Base-by-base conservation (phyloP, 768 basidiomycete species). In the Tulasnella calospora region DNA sequence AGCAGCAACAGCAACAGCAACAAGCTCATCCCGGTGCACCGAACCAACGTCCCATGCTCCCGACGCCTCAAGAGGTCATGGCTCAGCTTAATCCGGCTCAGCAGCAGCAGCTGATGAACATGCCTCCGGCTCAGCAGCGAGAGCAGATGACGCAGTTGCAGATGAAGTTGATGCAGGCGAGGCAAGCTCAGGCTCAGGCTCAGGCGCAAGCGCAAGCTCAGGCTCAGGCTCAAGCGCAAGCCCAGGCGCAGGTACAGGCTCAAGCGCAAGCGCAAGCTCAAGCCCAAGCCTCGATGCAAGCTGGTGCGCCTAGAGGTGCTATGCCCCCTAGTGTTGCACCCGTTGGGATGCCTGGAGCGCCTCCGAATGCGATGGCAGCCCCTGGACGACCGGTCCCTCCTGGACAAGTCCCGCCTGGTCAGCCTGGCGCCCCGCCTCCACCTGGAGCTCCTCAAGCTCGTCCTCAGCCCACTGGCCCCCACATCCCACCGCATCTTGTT, bases 1-100 rank as follows among this genome's bases (percentile, higher is more conserved):
- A n/a, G n/a, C n/a, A n/a, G n/a, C n/a, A n/a, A n/a, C n/a, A 71
- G n/a, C 80, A 82, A 35, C 76, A 51, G 74, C 80, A 81, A 57
- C 79, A 71, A 74, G 38, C 78, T 47, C 78, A 7, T 73, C 51
- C 73, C 57, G 71, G 72, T 47, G 47, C 3, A n/a, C 47, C 73
- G 38, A 46, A 40, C 27, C 73, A 55, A 44, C 17, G 44, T 15
- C 10, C 8, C 3, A 12, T 35, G 36, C 47, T 76, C 17, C 75
- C 75, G 40, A 76, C 55, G 0, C 7, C n/a, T 12, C 75, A 76
- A 40, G 47, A 76, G 75, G 75, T 76, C 35, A 35, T 76, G 15
- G 55, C 51, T 12, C 75, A 76, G 75, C 75, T 76, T 5, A 76
- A 57, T 15, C 75, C 75, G 21, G 35, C 33, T 30, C 75, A 76